These are phyloP conservation scores for Talaromyces sp. DNA, from an alignment of 2,329 filamentous ascomycete genomes.

Conservation along the genomic window DNA sequence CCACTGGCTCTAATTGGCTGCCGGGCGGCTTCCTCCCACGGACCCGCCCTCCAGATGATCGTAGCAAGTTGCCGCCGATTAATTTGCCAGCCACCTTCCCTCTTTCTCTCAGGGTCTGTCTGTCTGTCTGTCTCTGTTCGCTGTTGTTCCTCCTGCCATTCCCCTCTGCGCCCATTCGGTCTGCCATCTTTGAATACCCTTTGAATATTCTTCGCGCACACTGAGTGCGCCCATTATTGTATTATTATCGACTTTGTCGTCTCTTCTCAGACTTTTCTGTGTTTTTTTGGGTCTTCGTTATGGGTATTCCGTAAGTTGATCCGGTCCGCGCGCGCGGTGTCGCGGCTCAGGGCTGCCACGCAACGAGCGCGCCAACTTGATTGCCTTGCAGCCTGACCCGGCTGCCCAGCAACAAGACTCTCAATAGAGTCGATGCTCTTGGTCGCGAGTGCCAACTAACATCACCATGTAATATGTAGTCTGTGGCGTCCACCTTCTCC, in stretches of 20 bases:
- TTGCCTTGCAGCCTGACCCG: constrained; percentile 22
- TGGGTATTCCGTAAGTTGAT: constrained; percentile 46
- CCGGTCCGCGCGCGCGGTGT: constrained; percentile 18
- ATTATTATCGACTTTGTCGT: background rate
- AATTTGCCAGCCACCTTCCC: constrained; percentile 10
- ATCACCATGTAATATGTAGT: constrained; percentile 31
- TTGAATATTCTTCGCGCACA: constrained; percentile 7
- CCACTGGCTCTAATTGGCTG: constrained; percentile 1
- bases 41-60: constrained; percentile 1
- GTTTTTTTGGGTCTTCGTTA: constrained; percentile 24
- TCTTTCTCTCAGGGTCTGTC: constrained; percentile 8
- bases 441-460: constrained; percentile 14
- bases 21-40: background rate
- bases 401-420: constrained; percentile 1
- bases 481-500: constrained; percentile 57
- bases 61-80: background rate
- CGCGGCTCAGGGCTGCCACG: constrained; percentile 2
- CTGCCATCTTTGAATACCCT: background rate
- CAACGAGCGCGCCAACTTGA: constrained; percentile 4
- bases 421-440: background rate
- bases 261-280: background rate
- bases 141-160: background rate
- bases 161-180: background rate
- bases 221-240: background rate
- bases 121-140: too few relatives aligned